phyloP scores from a whole-genome alignment of 2,329 filamentous ascomycete genomes.

The Penicillium hordei region DNA sequence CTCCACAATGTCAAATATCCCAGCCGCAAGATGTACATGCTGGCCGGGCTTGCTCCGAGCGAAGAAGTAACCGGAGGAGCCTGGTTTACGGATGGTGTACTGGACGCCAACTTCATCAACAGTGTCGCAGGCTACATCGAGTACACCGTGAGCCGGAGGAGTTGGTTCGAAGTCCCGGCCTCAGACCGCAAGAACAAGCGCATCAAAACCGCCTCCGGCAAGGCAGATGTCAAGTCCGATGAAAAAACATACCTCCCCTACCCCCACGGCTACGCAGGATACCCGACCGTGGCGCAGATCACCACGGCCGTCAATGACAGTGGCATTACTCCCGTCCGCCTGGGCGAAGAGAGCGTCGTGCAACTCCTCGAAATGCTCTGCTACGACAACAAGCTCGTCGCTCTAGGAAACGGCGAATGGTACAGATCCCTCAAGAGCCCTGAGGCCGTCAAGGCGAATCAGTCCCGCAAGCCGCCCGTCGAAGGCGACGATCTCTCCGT shows the following conservation, averaged over 20 bases:
- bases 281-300: constrained; percentile 78
- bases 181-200: constrained; percentile 45
- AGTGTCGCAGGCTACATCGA: constrained; percentile 72
- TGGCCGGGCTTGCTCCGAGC: constrained; percentile 76
- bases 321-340: constrained; percentile 70
- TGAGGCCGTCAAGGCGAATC: constrained; percentile 34
- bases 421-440: constrained; percentile 51
- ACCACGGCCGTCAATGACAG: constrained; percentile 69
- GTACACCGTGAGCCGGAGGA: constrained; percentile 68
- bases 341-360: constrained; percentile 70
- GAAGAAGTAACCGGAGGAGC: constrained; percentile 90
- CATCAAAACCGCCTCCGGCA: constrained; percentile 38
- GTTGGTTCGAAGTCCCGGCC: constrained; percentile 60
- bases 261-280: constrained; percentile 67
- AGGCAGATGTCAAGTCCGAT: constrained; percentile 32
- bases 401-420: constrained; percentile 49
- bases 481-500: constrained; percentile 34
- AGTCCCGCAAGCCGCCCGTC: constrained; percentile 33
- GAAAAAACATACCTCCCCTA: constrained; percentile 51
- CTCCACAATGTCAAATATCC: constrained; percentile 92
- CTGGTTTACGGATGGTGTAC: constrained; percentile 88
- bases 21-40: constrained; percentile 94
- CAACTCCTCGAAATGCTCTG: constrained; percentile 85
- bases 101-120: constrained; percentile 86
- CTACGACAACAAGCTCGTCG: constrained; percentile 81